phyloP scores from a whole-genome alignment of 345 rosid genomes.

The Citrus cavaleriei region DNA sequence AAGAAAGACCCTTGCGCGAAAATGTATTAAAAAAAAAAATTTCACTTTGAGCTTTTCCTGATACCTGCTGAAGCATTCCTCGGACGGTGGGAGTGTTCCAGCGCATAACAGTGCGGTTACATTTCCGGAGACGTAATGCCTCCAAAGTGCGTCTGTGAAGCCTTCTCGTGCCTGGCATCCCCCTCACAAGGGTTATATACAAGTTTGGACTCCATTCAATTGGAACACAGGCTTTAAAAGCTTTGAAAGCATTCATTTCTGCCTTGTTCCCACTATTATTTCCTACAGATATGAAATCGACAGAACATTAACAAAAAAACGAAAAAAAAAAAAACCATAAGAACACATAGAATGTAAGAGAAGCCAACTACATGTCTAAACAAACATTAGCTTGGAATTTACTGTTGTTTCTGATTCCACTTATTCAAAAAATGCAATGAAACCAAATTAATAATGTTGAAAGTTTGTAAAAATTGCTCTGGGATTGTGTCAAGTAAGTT shows the following conservation, averaged over 20 bases:
- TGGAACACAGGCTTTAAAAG: slow-evolving; percentile 66
- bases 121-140: slow-evolving; percentile 64
- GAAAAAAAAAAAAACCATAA: neutral
- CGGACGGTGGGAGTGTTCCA: slow-evolving; percentile 62
- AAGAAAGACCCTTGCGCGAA: neutral
- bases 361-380: neutral
- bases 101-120: slow-evolving; percentile 68
- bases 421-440: no score
- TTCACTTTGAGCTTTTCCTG: neutral
- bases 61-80: slow-evolving; percentile 80
- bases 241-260: slow-evolving; percentile 74
- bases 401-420: no score
- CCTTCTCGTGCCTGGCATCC: slow-evolving; percentile 81
- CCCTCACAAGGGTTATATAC: slow-evolving; percentile 72
- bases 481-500: neutral
- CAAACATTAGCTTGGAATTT: neutral
- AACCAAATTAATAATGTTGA: neutral
- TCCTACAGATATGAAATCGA: slow-evolving; percentile 6
- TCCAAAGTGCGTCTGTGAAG: slow-evolving; percentile 79
- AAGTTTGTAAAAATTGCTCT: neutral
- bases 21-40: neutral
- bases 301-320: neutral
- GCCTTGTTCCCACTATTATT: neutral
- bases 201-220: slow-evolving; percentile 61
- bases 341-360: neutral